Evolutionary conservation across 1,139 yeast species (phyloP).

Genomic region (Hyphopichia wangnamkhiaoensis): DNA sequence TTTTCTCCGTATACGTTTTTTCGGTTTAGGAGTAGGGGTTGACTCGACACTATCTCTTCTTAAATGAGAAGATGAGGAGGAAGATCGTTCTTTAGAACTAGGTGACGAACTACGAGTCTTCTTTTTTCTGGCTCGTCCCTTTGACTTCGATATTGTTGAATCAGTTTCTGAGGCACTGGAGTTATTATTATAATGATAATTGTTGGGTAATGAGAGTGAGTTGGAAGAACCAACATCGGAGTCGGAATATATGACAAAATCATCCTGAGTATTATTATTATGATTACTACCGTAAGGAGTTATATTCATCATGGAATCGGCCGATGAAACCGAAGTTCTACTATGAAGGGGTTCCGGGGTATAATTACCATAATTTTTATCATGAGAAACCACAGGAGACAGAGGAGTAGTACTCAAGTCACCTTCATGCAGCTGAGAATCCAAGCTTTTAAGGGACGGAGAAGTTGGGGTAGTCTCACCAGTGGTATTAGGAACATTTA

Average conservation of each 20-base stretch:
- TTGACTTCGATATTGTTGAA: slow-evolving; percentile 3
- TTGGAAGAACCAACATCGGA: slow-evolving; percentile 42
- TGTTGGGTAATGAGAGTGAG: slow-evolving; percentile 22
- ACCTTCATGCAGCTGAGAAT: not conserved
- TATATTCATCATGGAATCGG: slow-evolving; percentile 17
- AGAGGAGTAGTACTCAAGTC: slow-evolving; percentile 9
- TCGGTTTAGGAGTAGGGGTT: slow-evolving; percentile 23
- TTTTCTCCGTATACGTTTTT: slow-evolving; percentile 30
- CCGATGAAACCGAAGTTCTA: slow-evolving; percentile 26
- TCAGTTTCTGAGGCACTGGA: slow-evolving; percentile 11
- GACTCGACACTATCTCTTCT: slow-evolving; percentile 17
- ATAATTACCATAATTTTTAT: slow-evolving; percentile 5
- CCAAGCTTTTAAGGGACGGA: not conserved
- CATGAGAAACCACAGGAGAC: slow-evolving; percentile 8
- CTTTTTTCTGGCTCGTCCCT: not conserved
- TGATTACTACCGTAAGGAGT: slow-evolving; percentile 24
- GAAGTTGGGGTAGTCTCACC: slow-evolving; percentile 4
- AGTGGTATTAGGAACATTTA: not conserved
- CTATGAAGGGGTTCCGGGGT: slow-evolving; percentile 19
- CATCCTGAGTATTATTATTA: slow-evolving; percentile 22
- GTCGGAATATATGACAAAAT: slow-evolving; percentile 38
- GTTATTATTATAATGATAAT: slow-evolving; percentile 5
- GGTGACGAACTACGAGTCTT: not conserved
- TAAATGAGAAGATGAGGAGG: not conserved
- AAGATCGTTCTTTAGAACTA: not conserved